Evolutionary conservation across 345 rosid species (phyloP), one percentile per base, ranked within the genome.

Genomic region (Populus ilicifolia): DNA sequence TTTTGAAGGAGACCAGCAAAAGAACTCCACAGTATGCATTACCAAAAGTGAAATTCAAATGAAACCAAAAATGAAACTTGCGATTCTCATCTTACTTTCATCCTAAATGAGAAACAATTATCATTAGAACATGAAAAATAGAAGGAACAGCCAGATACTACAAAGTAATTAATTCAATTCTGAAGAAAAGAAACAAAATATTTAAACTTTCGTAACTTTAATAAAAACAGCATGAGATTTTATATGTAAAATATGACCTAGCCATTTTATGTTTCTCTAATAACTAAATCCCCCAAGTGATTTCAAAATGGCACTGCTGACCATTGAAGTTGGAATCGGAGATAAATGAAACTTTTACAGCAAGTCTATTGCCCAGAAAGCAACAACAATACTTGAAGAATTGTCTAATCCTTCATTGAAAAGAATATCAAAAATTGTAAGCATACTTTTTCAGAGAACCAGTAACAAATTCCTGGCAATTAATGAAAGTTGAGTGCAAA

Each of bases 401-500:
- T 8, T 52, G 41, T 50, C 23, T 39, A 59, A 46, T 46, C 3
- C 52, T 46, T 23, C 78, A 27, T 74, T 72, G 70, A 73, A 48
- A 10, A 41, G 23, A 35, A n/a, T 38, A 20, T 35, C 54, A 20
- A 11, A 36, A 2, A 43, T 10, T 25, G 52, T 46, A 13, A 46
- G 52, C 20, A 1, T 46, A 46, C 18, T 4, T 3, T 14, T 46
- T 46, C 6, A 46, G 16, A 46, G 67, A 63, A 29, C 43, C 73
- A 59, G 21, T 38, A 70, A 16, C 52, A n/a, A 63, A 46, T 11
- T 6, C 50, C 23, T 39, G 1, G 16, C 16, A 30, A 6, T 21
- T 16, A 67, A 52, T 72, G 25, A 75, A 75, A 63, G 56, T 30
- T 46, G 20, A 23, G 50, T 69, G 25, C 61, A 56, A 69, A 61